Conservation (phyloP, 78 protist species). For the Tieghemostelium lacteum region DNA sequence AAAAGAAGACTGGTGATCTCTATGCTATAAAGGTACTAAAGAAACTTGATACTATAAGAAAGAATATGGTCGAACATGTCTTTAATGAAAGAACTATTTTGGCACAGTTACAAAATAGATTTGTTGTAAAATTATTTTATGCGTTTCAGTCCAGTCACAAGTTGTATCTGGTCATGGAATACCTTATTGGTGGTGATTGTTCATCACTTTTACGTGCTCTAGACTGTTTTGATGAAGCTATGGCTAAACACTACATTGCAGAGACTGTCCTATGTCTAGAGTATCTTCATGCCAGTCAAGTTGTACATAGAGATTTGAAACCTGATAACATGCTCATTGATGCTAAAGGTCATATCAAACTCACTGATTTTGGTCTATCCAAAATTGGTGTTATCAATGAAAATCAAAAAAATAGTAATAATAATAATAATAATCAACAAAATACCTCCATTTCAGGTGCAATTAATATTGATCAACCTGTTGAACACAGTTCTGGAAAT, state of each 20-base stretch:
- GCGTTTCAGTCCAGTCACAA: constrained; percentile 86
- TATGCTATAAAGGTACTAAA: constrained; percentile 90
- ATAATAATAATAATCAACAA: not conserved
- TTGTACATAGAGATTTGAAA: constrained; percentile 78
- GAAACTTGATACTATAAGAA: constrained; percentile 88
- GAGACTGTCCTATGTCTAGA: constrained; percentile 93
- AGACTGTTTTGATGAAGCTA: constrained; percentile 75
- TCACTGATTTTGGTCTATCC: constrained; percentile 97
- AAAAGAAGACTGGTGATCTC: constrained; percentile 87
- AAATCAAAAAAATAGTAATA: not conserved
- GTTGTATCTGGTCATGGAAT: constrained; percentile 90
- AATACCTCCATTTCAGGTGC: constrained; percentile 15
- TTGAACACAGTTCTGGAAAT: not conserved
- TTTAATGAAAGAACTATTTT: constrained; percentile 83
- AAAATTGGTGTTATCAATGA: constrained; percentile 73
- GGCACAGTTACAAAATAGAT: constrained; percentile 68
- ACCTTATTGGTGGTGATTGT: constrained; percentile 85
- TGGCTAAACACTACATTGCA: constrained; percentile 86
- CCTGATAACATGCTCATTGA: constrained; percentile 88
- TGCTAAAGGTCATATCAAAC: constrained; percentile 91
- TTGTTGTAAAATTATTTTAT: constrained; percentile 86
- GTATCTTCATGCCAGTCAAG: constrained; percentile 80
- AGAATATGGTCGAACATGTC: constrained; percentile 86
- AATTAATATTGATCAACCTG: not conserved
- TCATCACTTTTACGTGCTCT: constrained; percentile 72